phyloP scores from a whole-genome alignment of 495 filamentous ascomycete species.

The Neurospora sp. region DNA sequence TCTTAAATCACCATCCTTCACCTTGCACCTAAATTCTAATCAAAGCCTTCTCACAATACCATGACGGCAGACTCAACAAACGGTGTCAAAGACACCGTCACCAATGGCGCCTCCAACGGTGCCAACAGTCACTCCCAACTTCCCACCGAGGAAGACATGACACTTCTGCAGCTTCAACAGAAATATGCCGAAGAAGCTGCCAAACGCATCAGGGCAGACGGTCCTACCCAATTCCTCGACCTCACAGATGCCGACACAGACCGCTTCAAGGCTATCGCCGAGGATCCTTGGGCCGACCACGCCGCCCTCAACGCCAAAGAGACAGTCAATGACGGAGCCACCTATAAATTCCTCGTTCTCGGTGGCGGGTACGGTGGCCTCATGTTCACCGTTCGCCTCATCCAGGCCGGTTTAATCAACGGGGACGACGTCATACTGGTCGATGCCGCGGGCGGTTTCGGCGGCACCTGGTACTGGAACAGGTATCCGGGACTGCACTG shows the following conservation, averaged over 20 bases:
- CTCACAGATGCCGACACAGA: conserved; percentile 20
- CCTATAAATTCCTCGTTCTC: conserved; percentile 36
- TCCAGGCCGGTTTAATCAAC: conserved; percentile 34
- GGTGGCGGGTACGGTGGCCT: conserved; percentile 46
- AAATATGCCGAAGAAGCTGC: conserved; percentile 36
- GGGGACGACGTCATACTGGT: conserved; percentile 39
- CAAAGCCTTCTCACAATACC: neutral
- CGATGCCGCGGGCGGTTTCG: conserved; percentile 39
- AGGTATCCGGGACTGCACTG: conserved; percentile 42
- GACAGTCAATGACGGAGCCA: conserved; percentile 19
- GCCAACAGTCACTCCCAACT: neutral
- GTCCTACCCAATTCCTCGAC: conserved; percentile 30
- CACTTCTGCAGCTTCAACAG: conserved; percentile 21
- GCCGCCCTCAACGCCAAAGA: conserved; percentile 24
- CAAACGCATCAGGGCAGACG: conserved; percentile 37
- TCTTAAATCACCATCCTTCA: neutral
- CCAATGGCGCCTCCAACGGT: neutral
- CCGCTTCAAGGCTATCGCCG: conserved; percentile 23
- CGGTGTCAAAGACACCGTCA: neutral
- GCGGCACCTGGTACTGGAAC: conserved; percentile 50
- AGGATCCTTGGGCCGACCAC: conserved; percentile 40
- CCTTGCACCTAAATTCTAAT: neutral
- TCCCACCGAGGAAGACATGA: conserved; percentile 12
- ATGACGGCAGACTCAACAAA: neutral
- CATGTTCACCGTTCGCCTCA: conserved; percentile 37